phyloP scores from a whole-genome alignment of 371 early-diverging fungal species.

The Batrachochytrium dendrobatidis region DNA sequence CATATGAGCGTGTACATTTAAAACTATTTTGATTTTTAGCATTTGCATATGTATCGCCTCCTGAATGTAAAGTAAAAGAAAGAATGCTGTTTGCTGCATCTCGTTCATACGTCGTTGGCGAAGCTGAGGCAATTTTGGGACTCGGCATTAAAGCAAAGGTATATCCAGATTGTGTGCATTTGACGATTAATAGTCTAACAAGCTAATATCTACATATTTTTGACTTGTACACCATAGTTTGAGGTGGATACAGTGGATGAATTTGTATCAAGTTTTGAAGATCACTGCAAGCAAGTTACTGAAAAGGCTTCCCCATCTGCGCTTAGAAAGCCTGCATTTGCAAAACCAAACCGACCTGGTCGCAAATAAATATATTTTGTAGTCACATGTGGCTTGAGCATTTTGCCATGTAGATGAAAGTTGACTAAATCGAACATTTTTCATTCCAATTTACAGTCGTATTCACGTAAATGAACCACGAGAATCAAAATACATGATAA shows the following conservation, averaged over 20 bases:
- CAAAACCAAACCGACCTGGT: neutral
- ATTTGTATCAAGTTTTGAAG: neutral
- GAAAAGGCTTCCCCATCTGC: neutral
- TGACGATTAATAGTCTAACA: neutral
- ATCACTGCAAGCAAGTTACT: neutral
- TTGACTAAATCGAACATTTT: too few species aligned
- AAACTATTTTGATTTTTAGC: neutral
- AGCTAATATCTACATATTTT: neutral
- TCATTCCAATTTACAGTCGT: too few species aligned
- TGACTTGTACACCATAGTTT: neutral
- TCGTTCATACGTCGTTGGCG: conserved; percentile 50
- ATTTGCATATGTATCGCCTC: conserved; percentile 54
- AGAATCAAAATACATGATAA: too few species aligned
- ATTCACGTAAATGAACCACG: too few species aligned
- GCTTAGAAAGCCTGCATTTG: neutral
- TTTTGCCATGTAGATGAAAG: too few species aligned
- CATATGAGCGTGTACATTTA: neutral
- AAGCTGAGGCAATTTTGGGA: conserved; percentile 45
- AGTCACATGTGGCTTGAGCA: too few species aligned
- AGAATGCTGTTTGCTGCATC: conserved; percentile 83
- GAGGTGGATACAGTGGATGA: neutral
- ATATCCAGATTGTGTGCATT: conserved; percentile 3
- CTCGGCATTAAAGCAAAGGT: conserved; percentile 59
- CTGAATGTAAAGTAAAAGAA: conserved; percentile 67
- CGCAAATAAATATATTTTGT: neutral